Conservation (phyloP, 768 basidiomycete species). For the Chalciporus sphaerocephalus region DNA sequence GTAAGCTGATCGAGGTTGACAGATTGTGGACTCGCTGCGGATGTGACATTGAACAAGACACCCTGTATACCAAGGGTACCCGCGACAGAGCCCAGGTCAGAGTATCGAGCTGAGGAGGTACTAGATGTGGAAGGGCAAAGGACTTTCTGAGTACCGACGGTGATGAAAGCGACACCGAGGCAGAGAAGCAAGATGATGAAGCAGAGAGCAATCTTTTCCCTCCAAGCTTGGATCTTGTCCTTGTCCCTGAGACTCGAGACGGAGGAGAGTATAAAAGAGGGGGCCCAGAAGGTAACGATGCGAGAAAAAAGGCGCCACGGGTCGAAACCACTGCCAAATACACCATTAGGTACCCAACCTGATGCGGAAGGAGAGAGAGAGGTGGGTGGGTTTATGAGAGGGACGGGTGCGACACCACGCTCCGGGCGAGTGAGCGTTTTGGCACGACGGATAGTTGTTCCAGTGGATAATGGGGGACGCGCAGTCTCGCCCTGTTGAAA, state of each 20-base stretch:
- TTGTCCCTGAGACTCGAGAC: conserved; percentile 80
- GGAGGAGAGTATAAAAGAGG: conserved; percentile 65
- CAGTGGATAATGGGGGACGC: conserved; percentile 45
- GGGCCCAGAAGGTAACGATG: conserved; percentile 88
- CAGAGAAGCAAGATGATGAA: conserved; percentile 80
- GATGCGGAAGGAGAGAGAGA: conserved; percentile 36
- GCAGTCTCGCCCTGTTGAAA: conserved; percentile 57
- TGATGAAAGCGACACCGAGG: conserved; percentile 79
- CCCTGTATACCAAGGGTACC: conserved; percentile 78
- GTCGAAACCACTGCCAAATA: conserved; percentile 33
- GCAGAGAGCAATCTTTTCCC: conserved; percentile 94
- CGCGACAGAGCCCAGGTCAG: conserved; percentile 50
- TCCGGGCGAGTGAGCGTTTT: conserved; percentile 98
- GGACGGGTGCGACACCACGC: conserved; percentile 87
- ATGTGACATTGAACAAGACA: conserved; percentile 66
- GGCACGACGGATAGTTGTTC: conserved; percentile 71
- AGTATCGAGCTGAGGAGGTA: conserved; percentile 41
- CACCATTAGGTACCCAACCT: conserved; percentile 35
- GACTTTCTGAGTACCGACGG: conserved; percentile 89
- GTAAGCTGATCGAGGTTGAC: conserved; percentile 60
- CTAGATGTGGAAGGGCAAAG: conserved; percentile 68
- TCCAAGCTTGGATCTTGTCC: conserved; percentile 84
- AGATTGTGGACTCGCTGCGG: conserved; percentile 39
- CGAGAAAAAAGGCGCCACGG: conserved; percentile 82
- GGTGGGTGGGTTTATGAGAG: conserved; percentile 83